A percentile compares a stretch with the other conserved stretches of the same genome.
These are phyloP conservation scores for Daedaleopsis sinensis DNA, from an alignment of 768 basidiomycete genomes.

Conservation along the genomic window DNA sequence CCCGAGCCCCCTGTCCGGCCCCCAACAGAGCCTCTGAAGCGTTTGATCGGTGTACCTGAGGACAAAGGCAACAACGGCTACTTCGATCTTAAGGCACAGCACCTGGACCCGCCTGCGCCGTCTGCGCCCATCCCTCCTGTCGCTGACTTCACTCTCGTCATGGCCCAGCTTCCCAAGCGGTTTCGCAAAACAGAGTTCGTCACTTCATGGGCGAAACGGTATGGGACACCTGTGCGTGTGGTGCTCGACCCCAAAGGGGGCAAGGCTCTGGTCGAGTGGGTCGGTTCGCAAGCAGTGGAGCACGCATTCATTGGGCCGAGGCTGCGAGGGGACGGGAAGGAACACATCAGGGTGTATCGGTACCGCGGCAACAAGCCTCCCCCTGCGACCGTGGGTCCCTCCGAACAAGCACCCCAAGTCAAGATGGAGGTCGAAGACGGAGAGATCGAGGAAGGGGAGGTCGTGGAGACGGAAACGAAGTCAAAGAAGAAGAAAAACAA, in stretches of 20 bases:
- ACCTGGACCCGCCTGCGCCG: slow-evolving; percentile 1
- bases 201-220: slow-evolving; percentile 22
- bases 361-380: slow-evolving; percentile 17
- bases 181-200: slow-evolving; percentile 28
- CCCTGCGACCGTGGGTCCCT: background rate
- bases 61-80: slow-evolving; percentile 14
- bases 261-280: slow-evolving; percentile 32
- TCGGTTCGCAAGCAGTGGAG: slow-evolving; percentile 13
- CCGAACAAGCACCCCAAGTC: background rate
- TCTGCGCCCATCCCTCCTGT: background rate
- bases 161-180: slow-evolving; percentile 30
- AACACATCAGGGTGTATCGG: slow-evolving; percentile 33
- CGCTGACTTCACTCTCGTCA: slow-evolving; percentile 26
- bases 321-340: slow-evolving; percentile 27
- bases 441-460: slow-evolving; percentile 31
- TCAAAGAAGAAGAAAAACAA: slow-evolving; percentile 22
- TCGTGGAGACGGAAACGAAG: slow-evolving; percentile 6
- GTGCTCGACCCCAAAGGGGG: slow-evolving; percentile 24
- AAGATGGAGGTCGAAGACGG: slow-evolving; percentile 30
- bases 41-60: slow-evolving; percentile 22
- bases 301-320: slow-evolving; percentile 25
- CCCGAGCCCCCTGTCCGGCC: background rate
- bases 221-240: slow-evolving; percentile 16
- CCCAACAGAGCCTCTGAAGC: slow-evolving; percentile 2
- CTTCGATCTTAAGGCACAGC: slow-evolving; percentile 10